Base-by-base conservation (phyloP, 306 rosid genomes). In the Cucurbita moschata region DNA sequence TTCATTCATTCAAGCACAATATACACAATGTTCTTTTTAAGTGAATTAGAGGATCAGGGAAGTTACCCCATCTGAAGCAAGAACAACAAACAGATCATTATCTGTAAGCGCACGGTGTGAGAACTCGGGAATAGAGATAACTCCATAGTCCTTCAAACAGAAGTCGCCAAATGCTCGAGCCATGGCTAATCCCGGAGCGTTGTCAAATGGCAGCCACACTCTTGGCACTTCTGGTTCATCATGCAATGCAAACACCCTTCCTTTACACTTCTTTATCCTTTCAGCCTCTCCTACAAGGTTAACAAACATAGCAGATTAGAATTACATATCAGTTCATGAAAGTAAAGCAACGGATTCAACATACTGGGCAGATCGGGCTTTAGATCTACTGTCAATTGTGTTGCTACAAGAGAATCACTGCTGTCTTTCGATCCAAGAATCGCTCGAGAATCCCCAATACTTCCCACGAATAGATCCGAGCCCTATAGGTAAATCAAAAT, bases 111-210 rank as follows among this genome's bases (percentile, higher is more conserved):
- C 26, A 43, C 86, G 84, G 57, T 91, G 95, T 42, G 88, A 87
- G 80, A 94, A 91, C 64, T 94, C 97, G 16, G 99, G 99, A 52
- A 90, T 75, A 50, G 99, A 94, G 79, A 94, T 94, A 68, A 94
- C 96, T 55, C 97, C 99, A 51, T 89, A 94, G 55, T 94, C 95
- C 87, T 94, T 94, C 86, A 94, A 84, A 78, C 96, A 89, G 86
- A 91, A 94, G 79, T 91, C 96, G 2, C 97, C 97, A 58, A 91
- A 91, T 40, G 99, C 99, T 77, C 99, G 86, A 81, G 99, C 99
- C 99, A 94, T 94, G 53, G 99, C 99, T 84, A 94, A 81, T 30
- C 97, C 99, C 44, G 97, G 97, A 38, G 99, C 96, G 79, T 94
- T 89, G 79, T 94, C 97, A 74, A 80, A 91, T 8, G 99, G 97